Base-by-base conservation (phyloP, 192 early-diverging fungal species). In the Podila epigama region DNA sequence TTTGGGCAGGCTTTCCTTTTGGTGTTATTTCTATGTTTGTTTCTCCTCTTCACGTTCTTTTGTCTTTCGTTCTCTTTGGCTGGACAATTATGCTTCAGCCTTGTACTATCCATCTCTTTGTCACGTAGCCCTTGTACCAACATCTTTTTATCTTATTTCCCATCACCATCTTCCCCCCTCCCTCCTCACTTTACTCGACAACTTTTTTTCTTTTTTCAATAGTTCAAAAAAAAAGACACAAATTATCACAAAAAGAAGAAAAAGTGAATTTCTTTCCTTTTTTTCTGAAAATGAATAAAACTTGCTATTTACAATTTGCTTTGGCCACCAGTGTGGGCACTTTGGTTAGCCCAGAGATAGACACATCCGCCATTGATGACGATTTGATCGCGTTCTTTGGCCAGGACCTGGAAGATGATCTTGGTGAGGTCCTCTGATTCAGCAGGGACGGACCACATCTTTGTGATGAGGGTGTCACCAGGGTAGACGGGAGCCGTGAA, bases 401-500 rank as follows among this genome's bases (percentile, higher is more conserved):
- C 87, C 35, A 80, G 73, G 37, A 85, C 82, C 51, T 82, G 71
- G 69, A 89, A 92, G 48, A 86, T 82, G 44, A 92, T 69, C 22
- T 70, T 82, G n/a, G 70, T 71, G 25, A 81, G 60, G 22, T 84
- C 84, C 48, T 77, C 35, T 67, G 55, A 36, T 18, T 81, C 80
- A 18, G 42, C 68, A 18, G 63, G 60, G 13, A 86, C 89, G 58
- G 90, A 89, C 92, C 92, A 93, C 89, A 93, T 92, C 53, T 72
- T 72, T 25, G 87, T 85, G 33, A 82, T 78, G 4, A 93, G 79
- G 1, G 86, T 91, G 66, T 93, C 92, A 12, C 92, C 92, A 12
- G 91, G 90, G 78, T 90, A 92, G 7, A 92, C 91, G 22, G 91
- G 91, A 6, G 82, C 78, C 5, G 89, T 86, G 65, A 92, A 93